Evolutionary conservation across 345 rosid genomes (phyloP), one percentile per base, ranked within the genome.

Genomic region (Passiflora organensis): DNA sequence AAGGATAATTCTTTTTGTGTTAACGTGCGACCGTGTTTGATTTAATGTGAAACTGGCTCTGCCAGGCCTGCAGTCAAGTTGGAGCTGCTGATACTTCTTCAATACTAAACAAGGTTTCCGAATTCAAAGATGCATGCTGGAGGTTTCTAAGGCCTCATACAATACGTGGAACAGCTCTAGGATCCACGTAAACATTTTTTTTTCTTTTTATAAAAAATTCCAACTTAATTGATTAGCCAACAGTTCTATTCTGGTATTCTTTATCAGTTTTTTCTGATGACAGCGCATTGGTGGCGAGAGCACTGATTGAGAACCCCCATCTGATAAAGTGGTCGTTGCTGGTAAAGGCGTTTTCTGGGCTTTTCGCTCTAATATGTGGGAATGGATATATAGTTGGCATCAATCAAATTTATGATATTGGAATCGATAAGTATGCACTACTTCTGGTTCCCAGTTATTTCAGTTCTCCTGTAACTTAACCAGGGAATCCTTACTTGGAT

Each of bases 101-200:
- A 6, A 23, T 85, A 53, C 59, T 69, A 20, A 79, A 70, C 66
- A 82, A 70, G 73, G 23, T 81, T 59, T 71, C 82, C n/a, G 69
- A 60, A 55, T 87, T 91, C 69, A 83, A 70, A 69, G 82, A 87
- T 66, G 96, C 96, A 9, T 87, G 85, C 75, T 91, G 98, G 96
- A 83, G 98, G 80, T 91, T 91, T 77, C 76, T 91, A 38, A 83
- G 98, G 75, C 98, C 98, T 4, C 98, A 91, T 61, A 91, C 98
- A 0, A 91, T 91, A 53, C 87, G 96, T 1, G 98, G 98, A 75
- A 91, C 98, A 17, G 79, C 85, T 62, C 66, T 91, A 63, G 98
- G 95, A 25, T 88, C 96, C 47, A 60, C 63, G 93, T 61, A 19
- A 47, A 36, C 41, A 19, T 48, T 36, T 57, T 13, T 50, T 11